Conservation (phyloP, 306 rosid species). For the Dalbergia cultrata region DNA sequence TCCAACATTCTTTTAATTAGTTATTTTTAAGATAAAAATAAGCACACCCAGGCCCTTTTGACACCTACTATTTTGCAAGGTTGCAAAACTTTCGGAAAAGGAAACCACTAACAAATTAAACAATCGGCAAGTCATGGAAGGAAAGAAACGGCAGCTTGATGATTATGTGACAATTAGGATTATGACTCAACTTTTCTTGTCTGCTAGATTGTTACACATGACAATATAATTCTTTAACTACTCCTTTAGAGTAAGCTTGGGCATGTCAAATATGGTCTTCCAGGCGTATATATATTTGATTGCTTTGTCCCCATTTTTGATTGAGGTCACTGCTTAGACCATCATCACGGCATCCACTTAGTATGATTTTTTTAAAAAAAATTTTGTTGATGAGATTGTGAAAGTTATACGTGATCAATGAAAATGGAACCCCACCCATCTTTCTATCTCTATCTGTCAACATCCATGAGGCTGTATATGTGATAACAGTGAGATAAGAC, state of each 20-base stretch:
- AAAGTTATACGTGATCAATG: constrained; percentile 36
- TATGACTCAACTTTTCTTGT: not conserved
- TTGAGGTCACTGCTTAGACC: constrained; percentile 62
- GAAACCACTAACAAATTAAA: constrained; percentile 11
- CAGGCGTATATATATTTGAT: not conserved
- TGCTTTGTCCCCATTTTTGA: constrained; percentile 33
- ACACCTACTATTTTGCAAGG: constrained; percentile 32
- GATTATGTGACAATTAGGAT: constrained; percentile 34
- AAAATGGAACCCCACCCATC: constrained; percentile 49
- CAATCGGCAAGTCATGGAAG: constrained; percentile 15
- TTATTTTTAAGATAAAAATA: constrained; percentile 5
- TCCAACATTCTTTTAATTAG: constrained; percentile 43
- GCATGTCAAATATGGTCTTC: constrained; percentile 42
- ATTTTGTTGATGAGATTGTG: constrained; percentile 39
- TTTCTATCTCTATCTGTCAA: constrained; percentile 42
- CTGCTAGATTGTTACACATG: constrained; percentile 14
- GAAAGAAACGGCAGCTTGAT: constrained; percentile 11
- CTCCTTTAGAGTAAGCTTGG: not conserved
- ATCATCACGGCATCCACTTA: constrained; percentile 42
- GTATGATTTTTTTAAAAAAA: constrained; percentile 7
- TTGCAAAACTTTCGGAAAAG: constrained; percentile 36
- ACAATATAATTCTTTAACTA: constrained; percentile 18
- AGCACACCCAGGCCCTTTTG: not conserved
- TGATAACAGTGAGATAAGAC: constrained; percentile 18
- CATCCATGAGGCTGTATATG: constrained; percentile 48